phyloP scores from a whole-genome alignment of 345 rosid species.

The Eucalyptus erythrocorys region DNA sequence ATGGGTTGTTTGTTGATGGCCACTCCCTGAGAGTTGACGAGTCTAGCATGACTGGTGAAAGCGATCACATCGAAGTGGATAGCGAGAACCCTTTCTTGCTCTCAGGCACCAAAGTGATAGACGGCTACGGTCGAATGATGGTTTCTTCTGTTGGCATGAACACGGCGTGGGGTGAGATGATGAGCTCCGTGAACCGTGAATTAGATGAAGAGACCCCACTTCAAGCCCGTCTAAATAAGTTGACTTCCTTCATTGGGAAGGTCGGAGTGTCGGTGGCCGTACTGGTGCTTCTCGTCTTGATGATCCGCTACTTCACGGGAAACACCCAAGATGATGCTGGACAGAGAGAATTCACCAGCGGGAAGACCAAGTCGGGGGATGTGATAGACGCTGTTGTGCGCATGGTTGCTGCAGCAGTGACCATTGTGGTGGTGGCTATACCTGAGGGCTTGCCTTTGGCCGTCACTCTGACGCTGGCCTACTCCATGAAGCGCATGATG shows the following conservation, averaged over 20 bases:
- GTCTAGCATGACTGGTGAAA: slow-evolving; percentile 64
- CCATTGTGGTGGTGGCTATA: slow-evolving; percentile 71
- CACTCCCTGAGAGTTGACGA: slow-evolving; percentile 38
- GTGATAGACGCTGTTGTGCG: slow-evolving; percentile 43
- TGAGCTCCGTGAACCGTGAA: slow-evolving; percentile 42
- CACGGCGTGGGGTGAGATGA: slow-evolving; percentile 69
- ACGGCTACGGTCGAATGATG: slow-evolving; percentile 48
- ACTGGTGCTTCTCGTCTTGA: slow-evolving; percentile 46
- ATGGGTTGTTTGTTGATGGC: slow-evolving; percentile 44
- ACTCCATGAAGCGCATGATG: slow-evolving; percentile 83
- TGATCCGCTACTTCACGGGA: slow-evolving; percentile 66
- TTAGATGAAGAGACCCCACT: slow-evolving; percentile 51
- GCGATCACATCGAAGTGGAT: slow-evolving; percentile 27
- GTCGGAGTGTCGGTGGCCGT: slow-evolving; percentile 56
- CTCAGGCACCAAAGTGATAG: slow-evolving; percentile 47
- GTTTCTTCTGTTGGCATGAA: slow-evolving; percentile 65
- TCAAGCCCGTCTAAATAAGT: slow-evolving; percentile 49
- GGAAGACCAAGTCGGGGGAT: slow-evolving; percentile 36
- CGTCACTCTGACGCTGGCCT: slow-evolving; percentile 68
- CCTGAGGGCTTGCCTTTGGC: slow-evolving; percentile 83
- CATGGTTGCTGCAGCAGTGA: slow-evolving; percentile 63
- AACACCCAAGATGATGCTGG: slow-evolving; percentile 44
- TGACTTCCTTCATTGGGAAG: slow-evolving; percentile 54
- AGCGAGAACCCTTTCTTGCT: slow-evolving; percentile 36
- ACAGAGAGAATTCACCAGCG: slow-evolving; percentile 20